phyloP scores from a whole-genome alignment of 1,139 yeast genomes.

The Nadsonia commutata region DNA sequence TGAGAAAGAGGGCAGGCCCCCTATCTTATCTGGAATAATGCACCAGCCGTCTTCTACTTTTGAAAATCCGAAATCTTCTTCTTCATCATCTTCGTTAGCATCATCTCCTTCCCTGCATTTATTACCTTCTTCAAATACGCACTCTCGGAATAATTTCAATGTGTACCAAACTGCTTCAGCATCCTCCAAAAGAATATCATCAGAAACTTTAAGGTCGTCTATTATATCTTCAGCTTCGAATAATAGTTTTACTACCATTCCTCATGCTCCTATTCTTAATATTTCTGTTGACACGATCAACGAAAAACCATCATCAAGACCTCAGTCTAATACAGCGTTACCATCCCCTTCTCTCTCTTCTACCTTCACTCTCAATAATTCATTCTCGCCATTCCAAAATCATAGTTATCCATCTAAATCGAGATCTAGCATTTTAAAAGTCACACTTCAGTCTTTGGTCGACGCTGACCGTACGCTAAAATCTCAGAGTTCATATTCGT shows the following conservation, averaged over 20 bases:
- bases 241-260: background rate
- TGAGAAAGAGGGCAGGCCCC: no score
- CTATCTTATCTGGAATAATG: no score
- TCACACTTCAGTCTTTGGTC: background rate
- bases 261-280: background rate
- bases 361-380: background rate
- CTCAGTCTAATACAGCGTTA: background rate
- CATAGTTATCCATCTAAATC: background rate
- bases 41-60: no score
- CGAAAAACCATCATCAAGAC: background rate
- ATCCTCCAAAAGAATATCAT: background rate
- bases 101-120: background rate
- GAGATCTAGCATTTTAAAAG: background rate
- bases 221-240: background rate
- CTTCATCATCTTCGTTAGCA: background rate
- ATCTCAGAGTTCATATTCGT: background rate
- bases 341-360: constrained; percentile 1
- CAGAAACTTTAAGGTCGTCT: background rate
- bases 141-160: no score
- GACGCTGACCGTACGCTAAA: background rate
- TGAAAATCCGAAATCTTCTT: no score
- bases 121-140: background rate
- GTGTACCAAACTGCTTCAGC: background rate
- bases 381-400: background rate
- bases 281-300: background rate